Evolutionary conservation across 345 rosid species (phyloP).

Genomic region (Brassica nigra): DNA sequence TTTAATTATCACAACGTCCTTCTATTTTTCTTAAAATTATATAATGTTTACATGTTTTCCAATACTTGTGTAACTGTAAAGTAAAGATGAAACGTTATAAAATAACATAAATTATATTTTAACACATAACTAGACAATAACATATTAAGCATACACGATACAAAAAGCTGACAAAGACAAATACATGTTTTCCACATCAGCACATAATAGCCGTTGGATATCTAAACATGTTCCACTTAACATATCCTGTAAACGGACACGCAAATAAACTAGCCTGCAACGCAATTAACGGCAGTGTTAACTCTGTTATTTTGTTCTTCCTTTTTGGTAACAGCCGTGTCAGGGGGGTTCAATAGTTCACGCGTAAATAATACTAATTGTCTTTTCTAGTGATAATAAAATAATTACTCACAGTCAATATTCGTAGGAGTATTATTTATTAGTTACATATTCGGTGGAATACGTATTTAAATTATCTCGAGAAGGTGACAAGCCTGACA

Average conservation of each 20-base stretch:
- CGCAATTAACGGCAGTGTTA: conserved; percentile 2
- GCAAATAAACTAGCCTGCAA: neutral
- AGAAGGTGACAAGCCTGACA: conserved; percentile 19
- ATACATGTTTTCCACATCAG: conserved; percentile 7
- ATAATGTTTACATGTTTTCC: neutral
- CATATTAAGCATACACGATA: neutral
- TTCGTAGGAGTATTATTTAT: too few relatives aligned
- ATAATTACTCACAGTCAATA: neutral
- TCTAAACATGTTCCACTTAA: neutral
- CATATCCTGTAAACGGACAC: neutral
- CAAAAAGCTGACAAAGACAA: conserved; percentile 9
- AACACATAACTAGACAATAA: neutral
- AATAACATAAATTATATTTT: neutral
- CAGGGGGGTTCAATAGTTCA: conserved; percentile 32
- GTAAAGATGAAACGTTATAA: neutral
- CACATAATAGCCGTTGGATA: conserved; percentile 20
- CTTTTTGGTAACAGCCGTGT: neutral
- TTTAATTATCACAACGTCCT: neutral
- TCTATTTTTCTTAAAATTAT: too few relatives aligned
- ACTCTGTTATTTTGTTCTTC: conserved; percentile 7
- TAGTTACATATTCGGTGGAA: neutral
- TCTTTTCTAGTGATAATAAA: neutral
- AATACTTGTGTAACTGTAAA: neutral
- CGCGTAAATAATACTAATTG: conserved; percentile 27
- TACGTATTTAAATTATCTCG: neutral